A percentile compares a stretch with the other conserved stretches of the same genome.
phyloP scores from a whole-genome alignment of 1,284 basidiomycete species.

The Heterobasidion parviporum region DNA sequence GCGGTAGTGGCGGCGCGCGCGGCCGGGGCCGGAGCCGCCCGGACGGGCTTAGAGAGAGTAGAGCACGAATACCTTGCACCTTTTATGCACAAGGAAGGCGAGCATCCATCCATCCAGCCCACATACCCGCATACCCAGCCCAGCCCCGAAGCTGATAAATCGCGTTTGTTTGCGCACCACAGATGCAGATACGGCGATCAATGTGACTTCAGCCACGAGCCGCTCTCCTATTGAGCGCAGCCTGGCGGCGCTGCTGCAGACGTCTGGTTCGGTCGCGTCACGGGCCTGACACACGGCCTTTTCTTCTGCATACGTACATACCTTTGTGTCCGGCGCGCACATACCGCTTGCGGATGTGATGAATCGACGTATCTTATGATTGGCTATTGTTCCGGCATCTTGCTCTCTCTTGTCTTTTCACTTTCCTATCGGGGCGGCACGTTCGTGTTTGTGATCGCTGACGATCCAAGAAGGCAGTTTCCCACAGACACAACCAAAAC shows the following conservation, averaged over 20 bases:
- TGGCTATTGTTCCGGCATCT: background rate
- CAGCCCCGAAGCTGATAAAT: constrained; percentile 37
- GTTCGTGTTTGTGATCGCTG: too few species aligned
- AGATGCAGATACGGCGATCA: constrained; percentile 82
- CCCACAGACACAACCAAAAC: too few species aligned
- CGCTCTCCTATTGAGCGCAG: constrained; percentile 10
- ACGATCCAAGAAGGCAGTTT: too few species aligned
- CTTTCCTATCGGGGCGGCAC: background rate
- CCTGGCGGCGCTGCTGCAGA: background rate
- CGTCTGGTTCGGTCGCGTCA: background rate
- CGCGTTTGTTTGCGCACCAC: constrained; percentile 23
- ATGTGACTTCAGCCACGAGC: constrained; percentile 73
- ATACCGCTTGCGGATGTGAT: background rate
- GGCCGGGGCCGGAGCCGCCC: constrained; percentile 28
- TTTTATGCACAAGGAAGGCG: constrained; percentile 85
- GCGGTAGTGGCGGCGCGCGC: constrained; percentile 31
- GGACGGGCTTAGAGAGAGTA: constrained; percentile 63
- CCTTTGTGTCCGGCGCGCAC: background rate
- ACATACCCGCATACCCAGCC: constrained; percentile 24
- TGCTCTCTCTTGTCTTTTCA: background rate
- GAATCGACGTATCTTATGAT: background rate
- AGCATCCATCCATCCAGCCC: constrained; percentile 32
- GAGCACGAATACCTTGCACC: constrained; percentile 72
- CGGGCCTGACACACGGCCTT: background rate
- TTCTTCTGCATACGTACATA: background rate